phyloP scores from a whole-genome alignment of 805 yeast species.

The Saccharomyces eubayanus region DNA sequence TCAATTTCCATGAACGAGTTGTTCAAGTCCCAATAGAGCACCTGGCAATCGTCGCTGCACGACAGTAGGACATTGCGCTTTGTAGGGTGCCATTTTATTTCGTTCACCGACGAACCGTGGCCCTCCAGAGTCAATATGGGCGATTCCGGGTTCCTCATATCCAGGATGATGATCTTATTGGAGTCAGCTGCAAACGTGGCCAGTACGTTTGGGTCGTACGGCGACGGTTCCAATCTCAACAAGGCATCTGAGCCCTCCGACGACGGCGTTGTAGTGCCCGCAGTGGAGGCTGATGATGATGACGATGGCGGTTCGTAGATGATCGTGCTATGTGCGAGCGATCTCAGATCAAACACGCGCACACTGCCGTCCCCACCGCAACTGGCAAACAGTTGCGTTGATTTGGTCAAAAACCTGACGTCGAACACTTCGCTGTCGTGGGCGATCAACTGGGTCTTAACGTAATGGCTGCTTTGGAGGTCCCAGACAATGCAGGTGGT shows the following conservation, averaged over 20 bases:
- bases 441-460: slow-evolving; percentile 89
- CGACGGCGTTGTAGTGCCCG: slow-evolving; percentile 4
- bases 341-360: slow-evolving; percentile 81
- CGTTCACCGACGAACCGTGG: slow-evolving; percentile 60
- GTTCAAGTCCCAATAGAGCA: slow-evolving; percentile 57
- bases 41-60: slow-evolving; percentile 70
- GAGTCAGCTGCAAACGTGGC: slow-evolving; percentile 76
- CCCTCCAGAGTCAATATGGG: slow-evolving; percentile 67
- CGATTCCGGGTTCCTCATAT: slow-evolving; percentile 78
- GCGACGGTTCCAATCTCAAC: slow-evolving; percentile 67
- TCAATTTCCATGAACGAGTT: slow-evolving; percentile 12
- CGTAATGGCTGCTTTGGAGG: slow-evolving; percentile 38
- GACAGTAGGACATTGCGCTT: slow-evolving; percentile 47
- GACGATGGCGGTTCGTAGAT: slow-evolving; percentile 65
- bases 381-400: slow-evolving; percentile 69
- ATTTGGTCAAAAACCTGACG: slow-evolving; percentile 70
- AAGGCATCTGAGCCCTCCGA: slow-evolving; percentile 45
- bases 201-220: slow-evolving; percentile 69
- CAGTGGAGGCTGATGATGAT: slow-evolving; percentile 9
- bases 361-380: slow-evolving; percentile 95
- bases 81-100: slow-evolving; percentile 78
- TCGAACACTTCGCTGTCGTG: slow-evolving; percentile 94
- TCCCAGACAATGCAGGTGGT: slow-evolving; percentile 98
- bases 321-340: slow-evolving; percentile 88
- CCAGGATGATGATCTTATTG: slow-evolving; percentile 58